These are phyloP conservation scores for Taphrina wiesneri DNA, from an alignment of 1,139 yeast species.

Conservation along the genomic window DNA sequence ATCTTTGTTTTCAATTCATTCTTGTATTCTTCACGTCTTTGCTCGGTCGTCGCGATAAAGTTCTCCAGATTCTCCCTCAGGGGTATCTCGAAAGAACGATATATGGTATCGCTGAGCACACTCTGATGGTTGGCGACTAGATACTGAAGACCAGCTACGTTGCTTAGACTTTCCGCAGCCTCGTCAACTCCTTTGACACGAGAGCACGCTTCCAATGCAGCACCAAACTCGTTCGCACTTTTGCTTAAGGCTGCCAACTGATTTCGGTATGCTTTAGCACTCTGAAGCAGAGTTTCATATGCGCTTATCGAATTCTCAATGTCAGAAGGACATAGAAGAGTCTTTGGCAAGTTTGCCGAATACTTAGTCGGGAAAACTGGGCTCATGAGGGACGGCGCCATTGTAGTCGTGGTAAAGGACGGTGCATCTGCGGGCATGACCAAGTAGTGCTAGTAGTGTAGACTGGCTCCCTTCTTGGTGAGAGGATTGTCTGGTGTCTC, in stretches of 20 bases:
- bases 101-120: slow-evolving; percentile 61
- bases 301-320: slow-evolving; percentile 39
- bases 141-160: slow-evolving; percentile 77
- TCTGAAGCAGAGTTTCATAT: slow-evolving; percentile 53
- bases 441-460: not conserved
- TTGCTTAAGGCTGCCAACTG: slow-evolving; percentile 56
- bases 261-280: slow-evolving; percentile 56
- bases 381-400: slow-evolving; percentile 15
- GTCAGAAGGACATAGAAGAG: slow-evolving; percentile 19
- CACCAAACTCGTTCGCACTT: slow-evolving; percentile 74
- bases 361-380: not conserved
- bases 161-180: slow-evolving; percentile 61
- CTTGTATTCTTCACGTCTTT: slow-evolving; percentile 58
- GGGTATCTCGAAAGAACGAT: slow-evolving; percentile 59
- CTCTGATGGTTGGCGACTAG: slow-evolving; percentile 76
- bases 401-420: not conserved
- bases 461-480: not conserved
- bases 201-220: slow-evolving; percentile 68
- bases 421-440: not conserved
- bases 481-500: too few species aligned
- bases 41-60: slow-evolving; percentile 47
- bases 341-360: slow-evolving; percentile 10
- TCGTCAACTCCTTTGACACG: slow-evolving; percentile 65
- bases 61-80: slow-evolving; percentile 51
- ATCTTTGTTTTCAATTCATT: slow-evolving; percentile 56